Percentiles rank a stretch among this genome's conserved stretches.
Evolutionary conservation across 2,329 filamentous ascomycete genomes (phyloP).

Genomic region (Diplodia intermedia): DNA sequence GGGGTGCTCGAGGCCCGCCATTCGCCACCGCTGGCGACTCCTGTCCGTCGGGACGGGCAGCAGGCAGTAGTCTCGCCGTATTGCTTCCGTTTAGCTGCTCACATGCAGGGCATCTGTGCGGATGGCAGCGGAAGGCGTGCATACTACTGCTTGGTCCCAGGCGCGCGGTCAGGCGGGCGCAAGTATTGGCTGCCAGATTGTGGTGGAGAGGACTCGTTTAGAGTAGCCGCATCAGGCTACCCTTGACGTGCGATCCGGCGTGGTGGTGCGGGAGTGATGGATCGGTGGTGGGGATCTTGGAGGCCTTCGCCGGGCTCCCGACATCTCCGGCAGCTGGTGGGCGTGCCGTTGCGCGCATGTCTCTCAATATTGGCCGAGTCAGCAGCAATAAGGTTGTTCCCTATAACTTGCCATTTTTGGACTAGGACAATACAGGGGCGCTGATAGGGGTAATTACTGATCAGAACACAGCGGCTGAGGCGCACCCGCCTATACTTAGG

Average conservation of each 20-base stretch:
- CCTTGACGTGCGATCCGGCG: conserved; percentile 15
- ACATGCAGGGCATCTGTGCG: conserved; percentile 26
- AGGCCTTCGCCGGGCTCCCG: conserved; percentile 19
- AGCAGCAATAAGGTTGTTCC: conserved; percentile 32
- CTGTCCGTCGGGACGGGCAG: conserved; percentile 21
- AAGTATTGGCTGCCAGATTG: conserved; percentile 30
- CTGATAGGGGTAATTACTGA: no score
- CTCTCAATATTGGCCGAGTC: conserved; percentile 25
- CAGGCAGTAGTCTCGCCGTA: conserved; percentile 15
- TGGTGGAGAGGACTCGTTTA: conserved; percentile 26
- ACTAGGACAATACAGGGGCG: no score
- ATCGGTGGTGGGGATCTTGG: conserved; percentile 24
- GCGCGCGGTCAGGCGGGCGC: conserved; percentile 29
- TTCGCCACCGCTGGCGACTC: neutral
- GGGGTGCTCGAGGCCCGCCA: neutral
- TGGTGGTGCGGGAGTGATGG: conserved; percentile 29
- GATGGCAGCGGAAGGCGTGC: conserved; percentile 26
- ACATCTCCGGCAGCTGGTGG: conserved; percentile 21
- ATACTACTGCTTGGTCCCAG: conserved; percentile 12
- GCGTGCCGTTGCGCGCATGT: conserved; percentile 11
- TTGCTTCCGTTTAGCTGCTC: conserved; percentile 22
- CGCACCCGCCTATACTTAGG: no score
- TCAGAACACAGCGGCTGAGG: no score
- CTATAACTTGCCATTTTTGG: no score
- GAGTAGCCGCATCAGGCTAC: conserved; percentile 4